phyloP scores from a whole-genome alignment of 2,329 filamentous ascomycete genomes.

The Aspergillus hiratsukae region DNA sequence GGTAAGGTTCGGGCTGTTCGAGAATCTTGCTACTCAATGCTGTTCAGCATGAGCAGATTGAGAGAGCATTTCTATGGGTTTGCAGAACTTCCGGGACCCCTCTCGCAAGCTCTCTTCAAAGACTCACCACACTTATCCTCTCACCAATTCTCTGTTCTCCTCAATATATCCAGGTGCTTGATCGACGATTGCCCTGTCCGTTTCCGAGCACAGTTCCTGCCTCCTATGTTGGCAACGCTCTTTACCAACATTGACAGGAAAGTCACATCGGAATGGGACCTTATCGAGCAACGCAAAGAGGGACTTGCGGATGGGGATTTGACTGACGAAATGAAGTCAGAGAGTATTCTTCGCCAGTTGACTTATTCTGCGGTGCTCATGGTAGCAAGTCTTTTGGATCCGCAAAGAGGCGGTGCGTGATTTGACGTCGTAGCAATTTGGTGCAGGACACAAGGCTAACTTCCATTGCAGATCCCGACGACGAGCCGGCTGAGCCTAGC shows the following conservation, averaged over 20 bases:
- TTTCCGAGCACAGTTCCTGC: constrained; percentile 73
- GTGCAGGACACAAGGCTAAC: constrained; percentile 7
- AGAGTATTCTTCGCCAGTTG: constrained; percentile 88
- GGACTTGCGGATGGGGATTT: constrained; percentile 70
- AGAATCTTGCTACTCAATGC: constrained; percentile 88
- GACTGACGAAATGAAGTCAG: constrained; percentile 95
- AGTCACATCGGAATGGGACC: constrained; percentile 81
- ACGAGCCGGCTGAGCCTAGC: constrained; percentile 29
- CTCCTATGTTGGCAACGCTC: constrained; percentile 73
- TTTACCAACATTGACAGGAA: constrained; percentile 86
- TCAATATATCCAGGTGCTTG: constrained; percentile 81
- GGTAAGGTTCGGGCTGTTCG: constrained; percentile 84
- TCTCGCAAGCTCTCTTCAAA: constrained; percentile 78
- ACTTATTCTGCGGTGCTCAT: constrained; percentile 91
- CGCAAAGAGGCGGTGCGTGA: constrained; percentile 57
- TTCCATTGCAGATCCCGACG: constrained; percentile 30
- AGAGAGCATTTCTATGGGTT: constrained; percentile 90
- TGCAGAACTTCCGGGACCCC: constrained; percentile 70
- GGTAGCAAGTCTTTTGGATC: constrained; percentile 83
- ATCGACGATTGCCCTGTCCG: constrained; percentile 88
- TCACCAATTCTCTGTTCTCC: constrained; percentile 88
- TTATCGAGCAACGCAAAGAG: constrained; percentile 57
- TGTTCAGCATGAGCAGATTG: constrained; percentile 87
- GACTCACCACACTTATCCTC: constrained; percentile 79
- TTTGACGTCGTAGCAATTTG: constrained; percentile 7